Evolutionary conservation across 371 early-diverging fungal genomes (phyloP), one percentile per base, ranked within the genome.

Genomic region (Mucor velutinosus): DNA sequence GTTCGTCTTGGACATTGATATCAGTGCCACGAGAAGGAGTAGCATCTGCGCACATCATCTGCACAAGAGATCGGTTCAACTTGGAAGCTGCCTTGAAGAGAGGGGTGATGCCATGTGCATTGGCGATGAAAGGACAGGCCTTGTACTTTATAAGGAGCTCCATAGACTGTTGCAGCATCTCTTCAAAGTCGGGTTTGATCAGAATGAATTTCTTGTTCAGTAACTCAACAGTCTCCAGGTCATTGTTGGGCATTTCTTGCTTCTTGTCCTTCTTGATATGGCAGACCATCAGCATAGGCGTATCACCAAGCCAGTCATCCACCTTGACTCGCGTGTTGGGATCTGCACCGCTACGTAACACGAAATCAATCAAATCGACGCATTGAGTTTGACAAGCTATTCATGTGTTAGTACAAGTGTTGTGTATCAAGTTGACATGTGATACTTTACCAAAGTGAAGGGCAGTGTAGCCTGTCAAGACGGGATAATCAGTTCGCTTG

Each of bases 371-470:
- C 35, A 84, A 62, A 1, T 58, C 58, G 14, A 55, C 41, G 35
- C 72, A 53, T 65, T 84, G 81, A n/a, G 67, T 60, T 21, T 58
- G 21, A 8, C 75, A 68, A 62, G 80, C 84, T 76, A 43, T 17
- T 33, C 30, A 11, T 47, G 41, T 41, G 30, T 43, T 65, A n/a
- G 25, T 62, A 17, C 56, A 35, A 29, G 27, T 53, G 37, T 11
- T 35, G 37, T 35, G 56, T 11, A 14, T 60, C n/a, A n/a, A 15
- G 7, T 11, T 15, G 11, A 29, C 21, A 55, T 55, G 55, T 25
- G 25, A 29, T 14, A 35, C 66, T 64, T 64, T 80, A 82, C 80
- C 86, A 39, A 79, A 69, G 66, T 87, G 86, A 45, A 87, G 67
- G 14, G 75, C 74, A 21, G 73, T 71, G 53, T 73, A 77, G 4